These are phyloP conservation scores for Apocynum venetum DNA, from an alignment of 257 asterid genomes.

Conservation along the genomic window DNA sequence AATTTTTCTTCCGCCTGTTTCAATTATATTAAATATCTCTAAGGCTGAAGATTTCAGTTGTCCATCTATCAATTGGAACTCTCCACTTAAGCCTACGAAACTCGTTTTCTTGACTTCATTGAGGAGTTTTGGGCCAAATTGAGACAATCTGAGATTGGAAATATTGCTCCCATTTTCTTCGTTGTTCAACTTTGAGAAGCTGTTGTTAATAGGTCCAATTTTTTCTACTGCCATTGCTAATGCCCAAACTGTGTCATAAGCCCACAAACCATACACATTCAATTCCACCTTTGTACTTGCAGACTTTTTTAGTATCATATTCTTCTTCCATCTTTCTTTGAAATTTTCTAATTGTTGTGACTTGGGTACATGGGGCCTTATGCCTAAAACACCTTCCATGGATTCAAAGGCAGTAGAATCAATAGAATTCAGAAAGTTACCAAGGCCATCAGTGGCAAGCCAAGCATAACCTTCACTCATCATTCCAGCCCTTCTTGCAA, in stretches of 20 bases:
- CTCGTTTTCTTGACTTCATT: slow-evolving; percentile 23
- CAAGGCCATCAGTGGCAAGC: slow-evolving; percentile 42
- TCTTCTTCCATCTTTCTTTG: slow-evolving; percentile 31
- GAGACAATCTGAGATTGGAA: slow-evolving; percentile 26
- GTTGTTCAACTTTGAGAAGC: too few species aligned
- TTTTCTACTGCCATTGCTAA: too few species aligned
- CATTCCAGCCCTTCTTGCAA: too few species aligned
- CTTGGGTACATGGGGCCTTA: slow-evolving; percentile 18
- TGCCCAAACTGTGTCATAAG: too few species aligned
- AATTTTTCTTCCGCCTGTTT: slow-evolving; percentile 38
- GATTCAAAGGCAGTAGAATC: slow-evolving; percentile 28
- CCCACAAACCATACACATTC: too few species aligned
- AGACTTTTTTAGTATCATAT: slow-evolving; percentile 23
- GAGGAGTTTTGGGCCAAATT: slow-evolving; percentile 42
- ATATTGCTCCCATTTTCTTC: too few species aligned
- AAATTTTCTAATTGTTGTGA: slow-evolving; percentile 24
- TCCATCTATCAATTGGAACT: slow-evolving; percentile 34
- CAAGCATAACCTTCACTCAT: slow-evolving; percentile 30
- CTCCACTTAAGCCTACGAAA: slow-evolving; percentile 49
- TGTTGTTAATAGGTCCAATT: too few species aligned
- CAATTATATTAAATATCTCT: slow-evolving; percentile 51
- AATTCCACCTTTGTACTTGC: slow-evolving; percentile 16
- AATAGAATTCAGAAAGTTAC: slow-evolving; percentile 26
- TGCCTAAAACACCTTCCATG: slow-evolving; percentile 41
- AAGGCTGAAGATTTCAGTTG: slow-evolving; percentile 30